Evolutionary conservation across 2,329 filamentous ascomycete species (phyloP), one percentile per base, ranked within the genome.

Genomic region (Aspergillus transmontanensis): DNA sequence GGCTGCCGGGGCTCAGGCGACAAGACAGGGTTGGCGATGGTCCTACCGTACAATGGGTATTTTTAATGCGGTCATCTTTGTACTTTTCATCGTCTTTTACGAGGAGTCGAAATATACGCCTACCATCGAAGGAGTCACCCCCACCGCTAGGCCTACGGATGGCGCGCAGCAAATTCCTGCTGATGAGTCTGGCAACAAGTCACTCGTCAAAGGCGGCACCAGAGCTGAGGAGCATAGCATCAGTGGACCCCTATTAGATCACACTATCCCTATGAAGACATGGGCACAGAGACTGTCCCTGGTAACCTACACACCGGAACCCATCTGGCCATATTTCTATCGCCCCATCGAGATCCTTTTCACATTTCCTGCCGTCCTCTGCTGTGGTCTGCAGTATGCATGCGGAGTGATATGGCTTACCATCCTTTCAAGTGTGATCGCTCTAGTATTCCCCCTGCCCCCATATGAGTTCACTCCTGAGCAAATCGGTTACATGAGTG

Each of bases 381-480:
- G 79, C 57, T 77, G 76, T 0, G 77, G 72, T 0, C 28, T 82
- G 0, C 77, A 81, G 53, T 81, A 80, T 50, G 79, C 78, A 3
- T 73, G 72, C 0, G 69, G 77, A 0, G 72, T 81, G 2, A 74
- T 71, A n/a, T 78, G 75, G 74, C 68, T 80, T 2, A 74, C 75
- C 0, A 68, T 77, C 6, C 55, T 75, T 5, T 66, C 75, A 0
- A 73, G 69, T 1, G 72, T 78, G 0, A 66, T 75, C 0, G 73
- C 79, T 0, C 72, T 78, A 12, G 66, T 77, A 36, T 80, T 81
- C 32, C 72, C 78, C 0, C 57, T 69, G 16, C 71, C 74, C 1
- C 76, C 75, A 2, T 78, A 78, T 46, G 60, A 66, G 2, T 78
- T 78, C 60, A 72, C 61, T 1, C 65, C 75, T 0, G 68, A 70